phyloP scores from a whole-genome alignment of 2,329 filamentous ascomycete genomes.

The Capronia epimyces region DNA sequence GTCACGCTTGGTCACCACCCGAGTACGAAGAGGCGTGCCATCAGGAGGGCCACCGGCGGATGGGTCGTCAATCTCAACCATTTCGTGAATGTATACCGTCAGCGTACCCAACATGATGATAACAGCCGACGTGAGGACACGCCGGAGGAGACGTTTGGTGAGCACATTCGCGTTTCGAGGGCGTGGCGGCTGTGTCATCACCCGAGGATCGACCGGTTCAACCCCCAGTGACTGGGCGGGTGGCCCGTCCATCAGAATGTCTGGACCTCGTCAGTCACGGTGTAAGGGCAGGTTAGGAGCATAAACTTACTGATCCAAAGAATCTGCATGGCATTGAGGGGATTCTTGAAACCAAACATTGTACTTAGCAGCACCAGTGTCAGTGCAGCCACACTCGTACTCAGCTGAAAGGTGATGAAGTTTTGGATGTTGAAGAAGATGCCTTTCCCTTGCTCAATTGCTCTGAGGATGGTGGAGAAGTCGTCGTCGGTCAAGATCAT shows the following conservation, averaged over 20 bases:
- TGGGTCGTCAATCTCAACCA: constrained; percentile 62
- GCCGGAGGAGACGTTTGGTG: constrained; percentile 72
- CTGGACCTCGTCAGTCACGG: constrained; percentile 46
- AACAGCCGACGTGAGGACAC: constrained; percentile 78
- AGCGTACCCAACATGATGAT: constrained; percentile 93
- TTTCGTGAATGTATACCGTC: constrained; percentile 84
- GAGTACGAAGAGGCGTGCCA: constrained; percentile 30
- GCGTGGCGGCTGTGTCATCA: constrained; percentile 87
- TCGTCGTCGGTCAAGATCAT: constrained; percentile 87
- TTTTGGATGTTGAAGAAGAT: constrained; percentile 99
- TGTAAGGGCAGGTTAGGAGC: background rate
- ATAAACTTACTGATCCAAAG: constrained; percentile 85
- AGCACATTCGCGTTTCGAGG: constrained; percentile 83
- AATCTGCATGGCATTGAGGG: constrained; percentile 98
- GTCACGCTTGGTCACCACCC: constrained; percentile 80
- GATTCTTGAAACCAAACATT: constrained; percentile 86
- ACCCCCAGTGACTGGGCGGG: constrained; percentile 95
- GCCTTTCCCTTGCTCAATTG: constrained; percentile 97
- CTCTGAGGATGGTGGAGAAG: constrained; percentile 83
- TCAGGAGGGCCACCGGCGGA: constrained; percentile 30
- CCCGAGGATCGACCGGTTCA: constrained; percentile 85
- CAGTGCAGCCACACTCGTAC: constrained; percentile 89
- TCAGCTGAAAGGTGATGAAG: constrained; percentile 96
- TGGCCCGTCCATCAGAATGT: constrained; percentile 99
- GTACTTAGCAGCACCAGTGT: constrained; percentile 89